Conservation (phyloP, 345 rosid genomes). For the Eucalyptus pauciflora region DNA sequence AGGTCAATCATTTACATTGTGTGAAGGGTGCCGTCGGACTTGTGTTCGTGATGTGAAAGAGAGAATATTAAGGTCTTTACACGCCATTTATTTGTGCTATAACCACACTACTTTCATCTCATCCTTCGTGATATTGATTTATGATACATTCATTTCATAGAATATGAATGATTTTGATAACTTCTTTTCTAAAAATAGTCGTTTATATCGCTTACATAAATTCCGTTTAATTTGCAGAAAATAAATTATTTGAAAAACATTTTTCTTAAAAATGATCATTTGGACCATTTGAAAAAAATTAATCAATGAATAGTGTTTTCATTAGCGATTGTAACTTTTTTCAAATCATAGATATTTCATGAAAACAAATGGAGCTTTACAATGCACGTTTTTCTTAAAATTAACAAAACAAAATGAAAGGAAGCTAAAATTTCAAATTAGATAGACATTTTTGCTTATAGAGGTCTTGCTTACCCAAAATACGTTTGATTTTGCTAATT, state of each 20-base stretch:
- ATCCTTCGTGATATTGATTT: too few relatives aligned
- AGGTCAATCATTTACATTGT: accelerated
- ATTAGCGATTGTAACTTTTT: neutral
- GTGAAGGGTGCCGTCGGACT: accelerated
- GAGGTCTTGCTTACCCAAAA: neutral
- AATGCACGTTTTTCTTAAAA: neutral
- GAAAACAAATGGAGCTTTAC: neutral
- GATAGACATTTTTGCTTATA: neutral
- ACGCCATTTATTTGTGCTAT: neutral
- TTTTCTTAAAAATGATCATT: neutral
- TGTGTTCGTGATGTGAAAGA: neutral
- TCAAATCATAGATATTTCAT: neutral
- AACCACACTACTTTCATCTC: neutral
- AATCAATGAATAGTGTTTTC: too few relatives aligned
- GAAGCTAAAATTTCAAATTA: neutral
- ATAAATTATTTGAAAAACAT: too few relatives aligned
- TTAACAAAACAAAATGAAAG: neutral
- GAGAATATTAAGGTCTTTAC: neutral
- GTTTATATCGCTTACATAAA: accelerated
- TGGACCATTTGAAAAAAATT: accelerated
- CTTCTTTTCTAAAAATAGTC: accelerated
- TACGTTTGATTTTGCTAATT: neutral
- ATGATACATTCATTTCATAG: too few relatives aligned
- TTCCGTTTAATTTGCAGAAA: accelerated
- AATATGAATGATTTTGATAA: too few relatives aligned